These are phyloP conservation scores for Cercophora scortea DNA, from an alignment of 495 filamentous ascomycete species.

Conservation along the genomic window DNA sequence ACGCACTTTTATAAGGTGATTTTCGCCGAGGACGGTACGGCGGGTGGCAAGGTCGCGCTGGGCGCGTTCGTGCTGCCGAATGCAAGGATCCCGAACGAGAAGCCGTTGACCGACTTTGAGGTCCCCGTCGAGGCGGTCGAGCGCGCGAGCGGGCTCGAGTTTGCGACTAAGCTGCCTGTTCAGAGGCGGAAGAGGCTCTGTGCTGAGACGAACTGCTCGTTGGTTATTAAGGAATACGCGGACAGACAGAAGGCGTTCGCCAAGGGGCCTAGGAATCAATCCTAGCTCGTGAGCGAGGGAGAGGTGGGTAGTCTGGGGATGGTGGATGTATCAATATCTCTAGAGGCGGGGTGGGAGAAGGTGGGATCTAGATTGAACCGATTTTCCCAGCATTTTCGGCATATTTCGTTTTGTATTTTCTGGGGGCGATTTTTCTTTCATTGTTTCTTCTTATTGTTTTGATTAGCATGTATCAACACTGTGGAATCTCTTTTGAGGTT, in stretches of 20 bases:
- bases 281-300: no score
- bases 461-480: no score
- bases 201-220: constrained; percentile 70
- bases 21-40: constrained; percentile 76
- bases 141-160: constrained; percentile 84
- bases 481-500: no score
- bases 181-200: constrained; percentile 73
- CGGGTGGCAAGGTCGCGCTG: constrained; percentile 67
- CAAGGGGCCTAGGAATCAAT: no score
- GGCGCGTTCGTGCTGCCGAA: constrained; percentile 96
- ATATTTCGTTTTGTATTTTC: no score
- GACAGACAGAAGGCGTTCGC: constrained; percentile 53
- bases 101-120: constrained; percentile 80
- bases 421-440: no score
- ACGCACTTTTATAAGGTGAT: constrained; percentile 99
- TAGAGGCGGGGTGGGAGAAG: no score
- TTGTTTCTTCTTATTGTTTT: no score
- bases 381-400: no score
- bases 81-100: constrained; percentile 78
- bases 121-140: constrained; percentile 89
- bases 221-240: constrained; percentile 73
- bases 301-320: no score
- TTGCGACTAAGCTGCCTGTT: constrained; percentile 67
- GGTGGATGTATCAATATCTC: no score
- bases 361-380: no score